These are phyloP conservation scores for Colletotrichum truncatum DNA, from an alignment of 2,329 filamentous ascomycete genomes.

Conservation along the genomic window DNA sequence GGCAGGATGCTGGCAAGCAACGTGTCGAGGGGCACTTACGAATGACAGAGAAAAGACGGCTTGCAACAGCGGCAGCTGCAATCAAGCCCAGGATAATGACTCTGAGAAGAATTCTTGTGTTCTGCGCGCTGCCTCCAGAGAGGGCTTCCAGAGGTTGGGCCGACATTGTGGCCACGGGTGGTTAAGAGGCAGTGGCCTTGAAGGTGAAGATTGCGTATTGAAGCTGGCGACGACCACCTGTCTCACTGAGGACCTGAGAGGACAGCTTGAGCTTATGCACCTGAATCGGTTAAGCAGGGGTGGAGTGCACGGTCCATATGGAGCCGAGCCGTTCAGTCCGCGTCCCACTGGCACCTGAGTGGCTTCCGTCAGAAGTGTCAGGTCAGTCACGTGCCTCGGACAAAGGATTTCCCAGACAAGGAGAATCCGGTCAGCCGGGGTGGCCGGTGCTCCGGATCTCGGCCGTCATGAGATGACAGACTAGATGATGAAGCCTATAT, in stretches of 20 bases:
- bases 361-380: neutral
- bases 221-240: constrained; percentile 25
- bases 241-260: constrained; percentile 35
- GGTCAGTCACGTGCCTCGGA: constrained; percentile 26
- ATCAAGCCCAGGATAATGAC: constrained; percentile 92
- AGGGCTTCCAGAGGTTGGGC: constrained; percentile 61
- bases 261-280: constrained; percentile 55
- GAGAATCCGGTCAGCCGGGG: neutral
- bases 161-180: constrained; percentile 53
- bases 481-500: neutral
- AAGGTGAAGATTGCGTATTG: constrained; percentile 29
- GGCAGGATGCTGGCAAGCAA: neutral
- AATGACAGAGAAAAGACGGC: constrained; percentile 97
- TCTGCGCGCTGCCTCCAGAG: constrained; percentile 82
- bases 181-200: constrained; percentile 30
- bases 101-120: constrained; percentile 84
- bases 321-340: constrained; percentile 18
- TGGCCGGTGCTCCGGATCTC: neutral
- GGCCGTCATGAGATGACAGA: neutral
- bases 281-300: constrained; percentile 28
- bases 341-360: constrained; percentile 1
- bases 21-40: constrained; percentile 66
- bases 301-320: constrained; percentile 19
- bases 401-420: constrained; percentile 11
- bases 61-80: constrained; percentile 89